These are phyloP conservation scores for Hypoxylon fuscum DNA, from an alignment of 495 filamentous ascomycete species.

Conservation along the genomic window DNA sequence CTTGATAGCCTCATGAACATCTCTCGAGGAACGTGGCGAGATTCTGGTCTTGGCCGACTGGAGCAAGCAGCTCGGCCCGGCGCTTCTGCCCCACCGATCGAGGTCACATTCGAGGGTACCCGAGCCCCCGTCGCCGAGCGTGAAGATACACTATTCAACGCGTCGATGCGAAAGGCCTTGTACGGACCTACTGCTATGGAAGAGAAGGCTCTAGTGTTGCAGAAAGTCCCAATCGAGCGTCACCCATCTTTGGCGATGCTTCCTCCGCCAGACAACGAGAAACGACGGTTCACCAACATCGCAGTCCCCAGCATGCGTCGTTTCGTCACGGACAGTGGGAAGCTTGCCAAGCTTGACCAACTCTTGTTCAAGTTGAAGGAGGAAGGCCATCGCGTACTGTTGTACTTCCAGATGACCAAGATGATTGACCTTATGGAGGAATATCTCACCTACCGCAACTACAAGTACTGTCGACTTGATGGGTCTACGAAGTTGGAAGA, in stretches of 20 bases:
- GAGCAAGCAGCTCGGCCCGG: constrained; percentile 80
- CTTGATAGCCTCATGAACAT: constrained; percentile 82
- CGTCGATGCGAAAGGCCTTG: constrained; percentile 74
- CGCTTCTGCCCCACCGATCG: constrained; percentile 88
- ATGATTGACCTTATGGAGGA: constrained; percentile 99
- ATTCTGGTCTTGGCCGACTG: constrained; percentile 74
- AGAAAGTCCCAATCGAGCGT: constrained; percentile 68
- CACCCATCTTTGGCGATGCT: constrained; percentile 73
- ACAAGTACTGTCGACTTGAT: constrained; percentile 96
- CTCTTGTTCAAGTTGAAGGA: constrained; percentile 89
- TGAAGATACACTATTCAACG: constrained; percentile 80
- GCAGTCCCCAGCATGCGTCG: constrained; percentile 97
- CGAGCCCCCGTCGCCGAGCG: constrained; percentile 72
- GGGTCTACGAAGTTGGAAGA: constrained; percentile 99
- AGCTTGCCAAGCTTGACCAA: constrained; percentile 90
- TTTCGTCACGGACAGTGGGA: constrained; percentile 97
- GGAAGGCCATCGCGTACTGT: constrained; percentile 88
- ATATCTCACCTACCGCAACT: constrained; percentile 97
- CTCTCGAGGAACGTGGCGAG: constrained; percentile 69
- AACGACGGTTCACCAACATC: constrained; percentile 86
- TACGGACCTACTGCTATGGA: constrained; percentile 71
- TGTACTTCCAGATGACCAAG: constrained; percentile 99
- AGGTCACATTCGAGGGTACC: constrained; percentile 73
- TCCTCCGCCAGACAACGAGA: constrained; percentile 78
- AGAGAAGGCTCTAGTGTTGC: constrained; percentile 76